Conservation (phyloP, 345 rosid species). For the Microthlaspi erraticum region DNA sequence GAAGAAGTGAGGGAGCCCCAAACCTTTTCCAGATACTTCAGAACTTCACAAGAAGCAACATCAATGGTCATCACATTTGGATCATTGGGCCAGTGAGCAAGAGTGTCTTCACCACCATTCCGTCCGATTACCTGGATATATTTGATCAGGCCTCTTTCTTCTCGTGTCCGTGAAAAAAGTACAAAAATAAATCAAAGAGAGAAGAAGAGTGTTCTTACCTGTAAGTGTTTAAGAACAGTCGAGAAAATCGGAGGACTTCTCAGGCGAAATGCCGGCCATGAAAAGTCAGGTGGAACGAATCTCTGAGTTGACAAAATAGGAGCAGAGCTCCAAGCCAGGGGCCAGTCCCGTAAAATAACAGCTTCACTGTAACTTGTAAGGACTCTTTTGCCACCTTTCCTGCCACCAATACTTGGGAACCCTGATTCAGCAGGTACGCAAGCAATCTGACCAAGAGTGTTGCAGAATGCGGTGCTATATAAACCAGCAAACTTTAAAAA, state of each 20-base stretch:
- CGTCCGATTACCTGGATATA: constrained; percentile 68
- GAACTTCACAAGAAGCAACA: constrained; percentile 77
- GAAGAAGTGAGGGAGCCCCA: constrained; percentile 85
- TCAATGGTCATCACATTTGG: constrained; percentile 73
- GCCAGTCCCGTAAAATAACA: constrained; percentile 83
- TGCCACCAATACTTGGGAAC: constrained; percentile 69
- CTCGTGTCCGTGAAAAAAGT: constrained; percentile 5
- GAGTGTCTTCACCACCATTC: constrained; percentile 94
- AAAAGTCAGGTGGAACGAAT: constrained; percentile 82
- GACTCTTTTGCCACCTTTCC: constrained; percentile 72
- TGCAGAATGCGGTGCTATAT: constrained; percentile 80
- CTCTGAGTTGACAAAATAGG: constrained; percentile 80
- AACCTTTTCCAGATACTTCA: constrained; percentile 76
- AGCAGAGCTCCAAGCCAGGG: constrained; percentile 88
- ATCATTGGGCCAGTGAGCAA: constrained; percentile 92
- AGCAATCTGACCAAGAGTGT: constrained; percentile 73
- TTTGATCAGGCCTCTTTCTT: constrained; percentile 36
- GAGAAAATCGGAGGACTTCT: constrained; percentile 88
- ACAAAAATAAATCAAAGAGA: constrained; percentile 21
- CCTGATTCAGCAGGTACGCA: constrained; percentile 91
- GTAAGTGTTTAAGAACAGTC: constrained; percentile 82
- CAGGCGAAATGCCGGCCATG: constrained; percentile 81
- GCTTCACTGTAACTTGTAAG: constrained; percentile 83
- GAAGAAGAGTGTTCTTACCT: constrained; percentile 50
- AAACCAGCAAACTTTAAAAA: constrained; percentile 82